Base-by-base conservation (phyloP, 2,329 filamentous ascomycete species). In the Xylogone sp. region DNA sequence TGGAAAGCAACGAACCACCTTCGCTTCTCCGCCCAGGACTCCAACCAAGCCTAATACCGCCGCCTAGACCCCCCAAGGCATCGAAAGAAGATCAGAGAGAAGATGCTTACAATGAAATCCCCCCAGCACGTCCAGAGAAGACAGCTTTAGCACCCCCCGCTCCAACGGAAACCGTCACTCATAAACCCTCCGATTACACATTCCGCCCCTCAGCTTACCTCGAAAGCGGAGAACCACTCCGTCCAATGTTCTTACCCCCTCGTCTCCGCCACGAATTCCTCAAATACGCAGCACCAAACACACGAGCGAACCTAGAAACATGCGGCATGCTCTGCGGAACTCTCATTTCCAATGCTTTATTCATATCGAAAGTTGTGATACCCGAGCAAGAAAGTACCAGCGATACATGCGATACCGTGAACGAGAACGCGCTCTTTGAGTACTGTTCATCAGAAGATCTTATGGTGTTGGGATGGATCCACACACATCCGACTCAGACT, bases 291-390 rank as follows among this genome's bases (percentile, higher is more conserved):
- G 71, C 80, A 0, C 70, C 81, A 18, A 97, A 99, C 66, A 99
- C 94, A 0, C 73, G 74, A 24, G 77, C 77, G 3, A 95, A 95
- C 31, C 78, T 97, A 18, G 94, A 99, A 71, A 97, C 94, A 59
- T 97, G 94, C 66, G 94, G 93, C 31, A 93, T 99, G 58, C 79
- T 99, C 10, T 96, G 91, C 64, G 94, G 93, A 7, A 93, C 90
- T 1, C 77, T 92, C 1, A 88, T 96, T 63, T 93, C 92, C 59
- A 97, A 97, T 65, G 94, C 94, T 1, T 77, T 99, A 2, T 97
- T 97, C 71, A 85, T 99, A 53, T 90, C 87, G 4, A 85, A 87
- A 51, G 80, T 99, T 4, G 79, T 99, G 21, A 92, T 99, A 20
- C 94, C 94, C 0, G 88, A 96, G 64, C 94, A 99, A 68, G 87